phyloP scores from a whole-genome alignment of 345 rosid genomes.

The Brassica juncea region DNA sequence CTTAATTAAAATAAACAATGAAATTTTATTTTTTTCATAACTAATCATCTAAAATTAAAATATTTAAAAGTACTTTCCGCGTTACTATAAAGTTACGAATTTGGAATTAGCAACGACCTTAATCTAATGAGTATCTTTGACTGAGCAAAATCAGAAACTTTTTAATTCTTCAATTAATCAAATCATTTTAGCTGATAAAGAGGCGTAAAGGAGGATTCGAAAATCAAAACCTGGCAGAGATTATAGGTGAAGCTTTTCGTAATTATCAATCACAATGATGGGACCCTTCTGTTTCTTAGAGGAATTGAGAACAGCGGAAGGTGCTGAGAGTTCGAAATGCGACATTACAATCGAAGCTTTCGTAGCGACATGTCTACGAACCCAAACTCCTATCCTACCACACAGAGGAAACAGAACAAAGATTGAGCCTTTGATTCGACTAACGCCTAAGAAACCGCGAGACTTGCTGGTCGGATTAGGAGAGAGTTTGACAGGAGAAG shows the following conservation, averaged over 20 bases:
- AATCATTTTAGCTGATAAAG: background rate
- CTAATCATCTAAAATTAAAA: no score
- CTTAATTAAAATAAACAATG: no score
- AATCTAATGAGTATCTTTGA: no score
- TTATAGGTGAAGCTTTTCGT: slow-evolving; percentile 96
- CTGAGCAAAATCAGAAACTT: background rate
- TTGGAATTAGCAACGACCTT: background rate
- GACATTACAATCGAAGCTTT: slow-evolving; percentile 48
- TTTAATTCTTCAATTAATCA: background rate
- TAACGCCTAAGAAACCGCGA: background rate
- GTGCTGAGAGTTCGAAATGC: slow-evolving; percentile 37
- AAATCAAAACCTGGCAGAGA: slow-evolving; percentile 79
- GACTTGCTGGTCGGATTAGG: slow-evolving; percentile 35
- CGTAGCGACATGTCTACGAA: slow-evolving; percentile 42
- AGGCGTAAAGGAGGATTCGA: background rate
- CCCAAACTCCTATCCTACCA: slow-evolving; percentile 43
- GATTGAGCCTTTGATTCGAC: no score
- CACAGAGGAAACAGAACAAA: background rate
- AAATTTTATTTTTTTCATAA: no score
- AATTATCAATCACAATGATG: slow-evolving; percentile 81
- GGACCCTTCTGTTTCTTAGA: slow-evolving; percentile 49
- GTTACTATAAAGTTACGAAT: background rate
- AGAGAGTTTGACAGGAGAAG: slow-evolving; percentile 12
- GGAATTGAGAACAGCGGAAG: slow-evolving; percentile 31
- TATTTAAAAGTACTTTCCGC: no score